Evolutionary conservation across 2,329 filamentous ascomycete genomes (phyloP), one percentile per base, ranked within the genome.

Genomic region (Alternaria gansuensis): DNA sequence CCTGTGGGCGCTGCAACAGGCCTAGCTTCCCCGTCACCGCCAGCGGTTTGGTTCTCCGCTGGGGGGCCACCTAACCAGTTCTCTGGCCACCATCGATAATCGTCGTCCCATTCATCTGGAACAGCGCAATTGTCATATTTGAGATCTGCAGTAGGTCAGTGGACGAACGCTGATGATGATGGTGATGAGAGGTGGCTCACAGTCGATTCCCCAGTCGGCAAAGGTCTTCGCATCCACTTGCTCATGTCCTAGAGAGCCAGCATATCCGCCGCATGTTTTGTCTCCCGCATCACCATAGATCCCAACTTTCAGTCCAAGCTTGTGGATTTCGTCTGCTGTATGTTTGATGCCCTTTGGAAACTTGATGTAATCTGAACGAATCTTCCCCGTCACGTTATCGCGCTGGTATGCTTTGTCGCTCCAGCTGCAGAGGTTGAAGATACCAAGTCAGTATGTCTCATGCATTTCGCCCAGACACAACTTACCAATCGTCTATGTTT

Each of bases 331-430:
- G 13, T 82, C 73, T 1, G 85, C 85, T 0, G 83, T 70, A 6
- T 82, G 80, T 14, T 78, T 78, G 60, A 89, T 88, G 1, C 87
- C 87, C 8, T 81, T 70, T 0, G 87, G 87, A 57, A 88, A 89
- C 70, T 1, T 66, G 4, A 85, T 85, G 60, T 87, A 88, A 39
- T 77, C 54, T 62, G 77, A 59, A 69, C 72, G 23, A 72, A 81
- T 51, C 69, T 74, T 54, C 61, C 71, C 50, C 33, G 67, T 62
- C 69, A 68, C 31, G 77, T 81, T 56, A 26, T 66, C 62, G 40
- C 64, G 69, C 51, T 69, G 49, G 77, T 82, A 61, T 4, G 80
- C 79, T 80, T 83, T 52, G 75, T 79, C 59, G 75, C 79, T 62
- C 74, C 73, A 89, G 75, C 36, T 37, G n/a, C n/a, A 21, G n/a